A percentile compares a stretch with the other conserved stretches of the same genome.
Evolutionary conservation across 129 eudicot genomes (phyloP).

Genomic region (Flaveria sonorensis): DNA sequence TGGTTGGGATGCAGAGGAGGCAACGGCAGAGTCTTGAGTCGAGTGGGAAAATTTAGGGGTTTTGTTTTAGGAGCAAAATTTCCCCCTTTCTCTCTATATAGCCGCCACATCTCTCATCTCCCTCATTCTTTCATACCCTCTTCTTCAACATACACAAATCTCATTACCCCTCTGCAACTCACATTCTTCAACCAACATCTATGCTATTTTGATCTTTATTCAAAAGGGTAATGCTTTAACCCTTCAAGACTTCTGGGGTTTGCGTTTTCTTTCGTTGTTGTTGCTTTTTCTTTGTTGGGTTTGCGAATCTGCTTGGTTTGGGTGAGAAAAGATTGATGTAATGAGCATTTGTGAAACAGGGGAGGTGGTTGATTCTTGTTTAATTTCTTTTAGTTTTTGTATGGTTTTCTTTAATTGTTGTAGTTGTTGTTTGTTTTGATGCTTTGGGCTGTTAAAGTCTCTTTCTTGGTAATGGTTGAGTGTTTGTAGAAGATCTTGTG

Average conservation of each 20-base stretch:
- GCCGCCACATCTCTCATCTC: constrained; percentile 39
- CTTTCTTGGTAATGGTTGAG: background rate
- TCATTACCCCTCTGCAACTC: constrained; percentile 1
- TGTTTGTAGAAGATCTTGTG: constrained; percentile 7
- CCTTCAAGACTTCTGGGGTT: background rate
- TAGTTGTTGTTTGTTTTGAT: background rate
- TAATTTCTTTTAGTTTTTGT: background rate
- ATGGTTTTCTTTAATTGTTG: background rate
- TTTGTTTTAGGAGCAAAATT: background rate
- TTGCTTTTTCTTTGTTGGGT: background rate
- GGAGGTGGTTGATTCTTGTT: constrained; percentile 5
- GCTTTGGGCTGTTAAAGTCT: background rate
- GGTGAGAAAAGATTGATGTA: constrained; percentile 18
- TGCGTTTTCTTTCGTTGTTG: background rate
- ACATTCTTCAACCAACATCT: constrained; percentile 7
- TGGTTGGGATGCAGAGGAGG: background rate
- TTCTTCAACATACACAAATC: background rate
- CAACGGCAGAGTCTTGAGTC: background rate
- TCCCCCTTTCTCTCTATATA: constrained; percentile 8
- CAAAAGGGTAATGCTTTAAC: constrained; percentile 17
- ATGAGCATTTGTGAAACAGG: constrained; percentile 23
- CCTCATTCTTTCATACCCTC: background rate
- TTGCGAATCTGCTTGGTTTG: background rate
- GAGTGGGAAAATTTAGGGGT: constrained; percentile 28
- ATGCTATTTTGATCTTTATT: background rate